Evolutionary conservation across 2,329 filamentous ascomycete species (phyloP), one percentile per base, ranked within the genome.

Genomic region (Penicillium olsonii): DNA sequence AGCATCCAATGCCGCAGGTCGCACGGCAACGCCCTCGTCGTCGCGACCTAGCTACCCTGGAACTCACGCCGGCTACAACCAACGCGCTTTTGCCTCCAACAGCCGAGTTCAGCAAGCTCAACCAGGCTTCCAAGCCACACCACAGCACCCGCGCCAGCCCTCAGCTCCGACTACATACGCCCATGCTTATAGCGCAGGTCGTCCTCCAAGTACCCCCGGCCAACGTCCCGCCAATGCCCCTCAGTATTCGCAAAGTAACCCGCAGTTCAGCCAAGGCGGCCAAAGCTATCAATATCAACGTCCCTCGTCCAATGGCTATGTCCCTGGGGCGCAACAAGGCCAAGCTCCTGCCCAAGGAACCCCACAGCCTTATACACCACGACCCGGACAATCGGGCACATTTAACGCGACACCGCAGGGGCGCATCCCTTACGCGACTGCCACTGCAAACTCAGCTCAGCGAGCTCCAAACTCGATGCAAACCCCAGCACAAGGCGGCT

Each of bases 251-350:
- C 65, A 70, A 43, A 45, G 61, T 18, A 62, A 51, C 9, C 61
- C 64, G 12, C 67, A 68, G 53, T 73, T 67, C 54, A 67, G 51
- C 47, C 68, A 68, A 45, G 62, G 55, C 20, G 67, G 58, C 42
- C 68, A 68, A 39, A 63, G 67, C n/a, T 66, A 66, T 37, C 72
- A 71, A 50, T 72, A 71, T 51, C 72, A 75, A 55, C 68, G 74
- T 14, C 60, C 70, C 15, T 53, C 56, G 12, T 65, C 65, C 42
- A 75, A 74, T 42, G 70, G 71, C 39, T 70, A 63, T 42, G 4
- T 35, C 6, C 57, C 54, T 45, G 60, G 60, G n/a, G 54, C 57
- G 4, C 68, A 67, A 40, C 60, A 64, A 43, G 63, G 64, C 5
- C 51, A 60, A 19, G 55, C 65, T 3, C 54, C 33, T 24, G 45